Base-by-base conservation (phyloP, 2,329 filamentous ascomycete genomes). In the Stemphylium lycopersici region DNA sequence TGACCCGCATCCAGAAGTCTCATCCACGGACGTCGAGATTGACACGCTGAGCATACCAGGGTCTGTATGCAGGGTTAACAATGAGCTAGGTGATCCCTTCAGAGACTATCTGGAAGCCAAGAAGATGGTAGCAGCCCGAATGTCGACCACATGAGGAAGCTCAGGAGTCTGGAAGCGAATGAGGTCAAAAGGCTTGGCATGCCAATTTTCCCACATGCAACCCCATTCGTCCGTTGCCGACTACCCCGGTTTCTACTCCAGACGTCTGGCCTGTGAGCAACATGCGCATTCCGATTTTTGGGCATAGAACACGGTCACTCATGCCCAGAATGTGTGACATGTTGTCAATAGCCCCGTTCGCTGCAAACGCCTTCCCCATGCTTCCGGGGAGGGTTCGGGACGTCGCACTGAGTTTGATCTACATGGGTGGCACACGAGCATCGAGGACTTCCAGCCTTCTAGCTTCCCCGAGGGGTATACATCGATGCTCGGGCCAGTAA, bases 41-140 rank as follows among this genome's bases (percentile, higher is more conserved):
- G 52, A 55, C 54, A 45, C 38, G 31, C 29, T 40, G 6, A 39
- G 13, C 36, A 43, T 43, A 26, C 40, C n/a, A 29, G 48, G 52
- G 41, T 18, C 24, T 39, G 31, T 33, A 60, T 55, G 59, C 61
- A 65, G 59, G 59, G 59, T 58, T 42, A 47, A 44, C 22, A 36
- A 42, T 44, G 44, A 52, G 52, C 48, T 58, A 46, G 49, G 34
- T 26, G 29, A 44, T 43, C 32, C 24, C 37, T 22, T 16, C 39
- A 11, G 41, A 18, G 13, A 16, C 38, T 39, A 41, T 36, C 26
- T 49, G 8, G 16, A 37, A 51, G 51, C 56, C 33, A 52, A 63
- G 40, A 26, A 37, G 39, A 41, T 33, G 48, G 50, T 52, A 54
- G 29, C 43, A 48, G 34, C 15, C 44, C 48, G 53, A 52, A 49